phyloP scores from a whole-genome alignment of 306 rosid species.

The Malus orientalis region DNA sequence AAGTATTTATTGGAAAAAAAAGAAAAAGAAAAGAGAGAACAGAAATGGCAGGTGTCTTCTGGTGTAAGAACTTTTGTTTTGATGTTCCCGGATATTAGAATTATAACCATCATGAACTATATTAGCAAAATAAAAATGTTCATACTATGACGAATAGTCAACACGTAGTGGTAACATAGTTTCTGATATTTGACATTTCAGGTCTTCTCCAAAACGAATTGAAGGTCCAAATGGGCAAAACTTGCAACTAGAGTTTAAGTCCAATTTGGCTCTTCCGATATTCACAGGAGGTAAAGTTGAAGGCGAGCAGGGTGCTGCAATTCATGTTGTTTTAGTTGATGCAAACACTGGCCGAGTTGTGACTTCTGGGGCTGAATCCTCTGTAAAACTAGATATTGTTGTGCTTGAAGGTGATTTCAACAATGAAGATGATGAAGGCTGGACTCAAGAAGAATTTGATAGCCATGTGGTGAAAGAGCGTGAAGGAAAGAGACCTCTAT shows the following conservation, averaged over 20 bases:
- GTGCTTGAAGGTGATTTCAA: constrained; percentile 99
- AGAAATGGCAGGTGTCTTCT: background rate
- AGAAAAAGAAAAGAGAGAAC: background rate
- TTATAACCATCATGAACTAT: background rate
- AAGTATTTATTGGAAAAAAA: background rate
- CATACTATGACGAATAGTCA: background rate
- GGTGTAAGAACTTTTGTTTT: background rate
- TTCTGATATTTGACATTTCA: constrained; percentile 34
- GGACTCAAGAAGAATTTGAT: constrained; percentile 91
- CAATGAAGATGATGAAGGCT: constrained; percentile 87
- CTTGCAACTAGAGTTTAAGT: constrained; percentile 75
- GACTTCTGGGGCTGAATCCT: constrained; percentile 73
- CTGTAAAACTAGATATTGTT: constrained; percentile 72
- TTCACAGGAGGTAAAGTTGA: constrained; percentile 99
- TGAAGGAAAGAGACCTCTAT: constrained; percentile 92
- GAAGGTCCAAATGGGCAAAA: constrained; percentile 90
- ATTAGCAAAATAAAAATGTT: background rate
- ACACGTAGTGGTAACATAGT: background rate
- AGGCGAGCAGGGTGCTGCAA: constrained; percentile 98
- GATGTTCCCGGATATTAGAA: background rate
- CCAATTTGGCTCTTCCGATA: constrained; percentile 87
- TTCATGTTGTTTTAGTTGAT: constrained; percentile 84
- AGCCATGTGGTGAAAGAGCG: constrained; percentile 95
- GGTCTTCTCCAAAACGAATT: constrained; percentile 93
- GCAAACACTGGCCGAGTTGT: constrained; percentile 41